Evolutionary conservation across 257 asterid genomes (phyloP), one percentile per base, ranked within the genome.

Genomic region (Prunella vulgaris): DNA sequence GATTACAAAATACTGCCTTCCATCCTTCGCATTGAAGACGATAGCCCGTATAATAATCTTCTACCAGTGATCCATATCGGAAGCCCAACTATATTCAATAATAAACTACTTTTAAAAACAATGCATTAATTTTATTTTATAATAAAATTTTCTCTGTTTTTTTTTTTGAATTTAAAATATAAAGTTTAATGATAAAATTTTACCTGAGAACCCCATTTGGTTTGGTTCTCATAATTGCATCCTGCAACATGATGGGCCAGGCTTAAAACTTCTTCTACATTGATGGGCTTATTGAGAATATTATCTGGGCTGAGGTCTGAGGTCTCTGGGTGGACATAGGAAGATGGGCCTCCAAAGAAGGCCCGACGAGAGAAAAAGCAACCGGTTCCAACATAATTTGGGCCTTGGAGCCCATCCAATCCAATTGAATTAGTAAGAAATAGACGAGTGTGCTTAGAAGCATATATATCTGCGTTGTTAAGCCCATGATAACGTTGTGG

Each of bases 21-120:
- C 97, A 91, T 12, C 96, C 96, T 64, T 88, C 96, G 53, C 96
- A 86, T 20, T 81, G 82, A 71, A 90, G 92, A 8, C 84, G 70
- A 65, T 81, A 88, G 4, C 97, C 96, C 0, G 92, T 83, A 68
- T 82, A 84, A 35, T 70, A 84, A 69, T 90, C 97, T 77, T 90
- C 97, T 0, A 86, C 95, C 62, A 90, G 40, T 1, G 97, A 84
- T 10, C 97, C 96, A 48, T 90, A 90, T 5, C 84, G 84, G 66
- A 88, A 86, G 0, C 96, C 97, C 27, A 80, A 56, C 96, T 88
- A 69, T 52, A 71, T 40, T 42, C 35, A 14, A 13, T 7, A 68
- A 30, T n/a, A 8, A 14, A 0, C 7, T 17, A 49, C 13, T 51
- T 1, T 2, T 17, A 4, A 5, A 42, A 40, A 42, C 1, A 2